These are phyloP conservation scores for Albatrellus ellisii DNA, from an alignment of 768 basidiomycete species.

Conservation along the genomic window DNA sequence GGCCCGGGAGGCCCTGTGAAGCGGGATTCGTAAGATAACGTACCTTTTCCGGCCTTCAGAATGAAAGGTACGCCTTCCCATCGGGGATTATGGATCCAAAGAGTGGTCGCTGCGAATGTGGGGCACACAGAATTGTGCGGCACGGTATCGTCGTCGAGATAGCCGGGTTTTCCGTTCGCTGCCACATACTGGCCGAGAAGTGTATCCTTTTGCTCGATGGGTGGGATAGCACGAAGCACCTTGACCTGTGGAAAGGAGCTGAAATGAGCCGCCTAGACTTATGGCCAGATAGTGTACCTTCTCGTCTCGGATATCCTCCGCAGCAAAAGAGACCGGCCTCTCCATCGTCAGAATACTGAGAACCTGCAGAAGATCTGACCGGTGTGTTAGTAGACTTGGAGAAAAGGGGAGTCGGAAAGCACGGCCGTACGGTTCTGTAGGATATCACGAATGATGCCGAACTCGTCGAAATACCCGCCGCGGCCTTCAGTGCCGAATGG, in stretches of 20 bases:
- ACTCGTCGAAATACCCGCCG: constrained; percentile 99
- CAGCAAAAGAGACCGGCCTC: constrained; percentile 90
- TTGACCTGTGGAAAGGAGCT: constrained; percentile 67
- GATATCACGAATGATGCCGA: constrained; percentile 96
- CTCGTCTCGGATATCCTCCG: constrained; percentile 97
- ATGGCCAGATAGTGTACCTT: constrained; percentile 46
- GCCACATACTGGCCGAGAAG: constrained; percentile 91
- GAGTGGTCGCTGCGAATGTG: constrained; percentile 82
- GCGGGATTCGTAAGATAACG: constrained; percentile 13
- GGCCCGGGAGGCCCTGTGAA: constrained; percentile 2
- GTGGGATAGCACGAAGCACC: constrained; percentile 82
- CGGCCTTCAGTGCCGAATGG: constrained; percentile 99
- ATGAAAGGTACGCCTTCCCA: constrained; percentile 99
- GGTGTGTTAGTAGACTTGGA: not conserved
- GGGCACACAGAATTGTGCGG: constrained; percentile 88
- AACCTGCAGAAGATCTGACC: constrained; percentile 83
- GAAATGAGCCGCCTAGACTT: constrained; percentile 12
- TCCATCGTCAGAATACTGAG: constrained; percentile 96
- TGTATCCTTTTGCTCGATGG: constrained; percentile 63
- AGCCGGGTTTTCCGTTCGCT: constrained; percentile 93
- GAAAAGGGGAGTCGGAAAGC: not conserved
- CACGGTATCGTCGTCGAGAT: constrained; percentile 92
- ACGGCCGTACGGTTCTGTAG: constrained; percentile 85
- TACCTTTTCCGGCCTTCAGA: constrained; percentile 95
- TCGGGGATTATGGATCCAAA: constrained; percentile 89